Percentiles rank a stretch among this genome's conserved stretches.
These are phyloP conservation scores for Dissophora ornata DNA, from an alignment of 192 early-diverging fungal species.

Conservation along the genomic window DNA sequence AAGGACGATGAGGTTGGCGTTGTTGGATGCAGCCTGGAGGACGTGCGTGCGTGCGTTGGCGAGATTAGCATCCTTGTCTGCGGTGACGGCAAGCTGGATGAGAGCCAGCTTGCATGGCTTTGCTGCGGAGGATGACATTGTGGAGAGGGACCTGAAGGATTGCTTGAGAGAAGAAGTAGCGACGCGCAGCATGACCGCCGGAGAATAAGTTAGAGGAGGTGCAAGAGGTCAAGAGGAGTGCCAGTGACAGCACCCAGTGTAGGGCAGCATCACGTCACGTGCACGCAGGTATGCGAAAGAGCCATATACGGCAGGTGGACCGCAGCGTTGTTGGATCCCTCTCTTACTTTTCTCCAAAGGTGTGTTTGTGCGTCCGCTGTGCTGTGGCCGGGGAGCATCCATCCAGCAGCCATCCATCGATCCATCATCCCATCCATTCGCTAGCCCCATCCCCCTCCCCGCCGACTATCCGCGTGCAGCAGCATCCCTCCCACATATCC, in stretches of 20 bases:
- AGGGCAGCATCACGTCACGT: conserved; percentile 1
- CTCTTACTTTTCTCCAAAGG: conserved; percentile 11
- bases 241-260: too few species aligned
- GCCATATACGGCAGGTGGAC: too few species aligned
- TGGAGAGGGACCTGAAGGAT: conserved; percentile 23
- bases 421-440: neutral
- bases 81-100: conserved; percentile 82
- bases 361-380: conserved; percentile 8
- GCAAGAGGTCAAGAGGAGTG: too few species aligned
- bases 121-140: conserved; percentile 20
- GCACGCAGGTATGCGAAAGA: too few species aligned
- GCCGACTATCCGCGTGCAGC: neutral
- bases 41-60: conserved; percentile 79
- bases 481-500: neutral
- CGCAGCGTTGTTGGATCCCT: neutral
- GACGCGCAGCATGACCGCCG: conserved; percentile 33
- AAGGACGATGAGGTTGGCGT: conserved; percentile 91
- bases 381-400: neutral
- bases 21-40: conserved; percentile 82
- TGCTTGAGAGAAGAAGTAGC: conserved; percentile 10
- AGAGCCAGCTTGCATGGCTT: conserved; percentile 74
- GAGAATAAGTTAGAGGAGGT: conserved; percentile 7
- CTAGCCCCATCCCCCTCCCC: neutral
- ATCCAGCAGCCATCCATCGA: conserved; percentile 2
- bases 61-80: conserved; percentile 85